A percentile compares a stretch with the other conserved stretches of the same genome.
phyloP scores from a whole-genome alignment of 106 monocot species.

The Dactylorhiza incarnata region DNA sequence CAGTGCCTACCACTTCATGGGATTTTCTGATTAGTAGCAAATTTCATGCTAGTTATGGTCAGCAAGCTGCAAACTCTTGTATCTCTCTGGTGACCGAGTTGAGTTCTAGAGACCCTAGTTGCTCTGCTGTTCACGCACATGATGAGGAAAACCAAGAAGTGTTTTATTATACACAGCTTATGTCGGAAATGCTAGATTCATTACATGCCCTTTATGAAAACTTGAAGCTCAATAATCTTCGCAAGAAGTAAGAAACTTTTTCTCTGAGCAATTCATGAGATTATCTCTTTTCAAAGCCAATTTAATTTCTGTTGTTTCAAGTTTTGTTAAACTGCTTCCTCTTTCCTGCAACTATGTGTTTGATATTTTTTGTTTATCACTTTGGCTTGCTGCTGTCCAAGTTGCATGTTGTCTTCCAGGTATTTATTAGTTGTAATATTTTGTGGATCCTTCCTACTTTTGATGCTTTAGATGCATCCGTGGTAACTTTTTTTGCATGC shows the following conservation, averaged over 20 bases:
- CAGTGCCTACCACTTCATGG: conserved; percentile 44
- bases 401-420: not conserved
- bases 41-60: conserved; percentile 48
- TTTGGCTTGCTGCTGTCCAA: not conserved
- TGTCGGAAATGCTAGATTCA: conserved; percentile 60
- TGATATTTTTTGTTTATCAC: not conserved
- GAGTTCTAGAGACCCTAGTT: conserved; percentile 2
- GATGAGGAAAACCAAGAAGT: conserved; percentile 23
- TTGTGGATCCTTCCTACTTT: not conserved
- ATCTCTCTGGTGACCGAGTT: conserved; percentile 12
- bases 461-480: not conserved
- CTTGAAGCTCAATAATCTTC: conserved; percentile 77
- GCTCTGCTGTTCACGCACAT: conserved; percentile 7
- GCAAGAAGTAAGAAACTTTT: conserved; percentile 54
- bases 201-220: conserved; percentile 92
- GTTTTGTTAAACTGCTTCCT: not conserved
- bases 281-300: not conserved
- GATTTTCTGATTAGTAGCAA: conserved; percentile 60
- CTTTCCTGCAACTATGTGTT: not conserved
- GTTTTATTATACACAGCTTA: conserved; percentile 45
- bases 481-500: not conserved
- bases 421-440: not conserved
- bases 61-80: conserved; percentile 19
- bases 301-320: not conserved
- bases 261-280: not conserved